Percentiles rank a stretch among this genome's conserved stretches.
phyloP scores from a whole-genome alignment of 805 yeast genomes.

The Lachancea thermotolerans region DNA sequence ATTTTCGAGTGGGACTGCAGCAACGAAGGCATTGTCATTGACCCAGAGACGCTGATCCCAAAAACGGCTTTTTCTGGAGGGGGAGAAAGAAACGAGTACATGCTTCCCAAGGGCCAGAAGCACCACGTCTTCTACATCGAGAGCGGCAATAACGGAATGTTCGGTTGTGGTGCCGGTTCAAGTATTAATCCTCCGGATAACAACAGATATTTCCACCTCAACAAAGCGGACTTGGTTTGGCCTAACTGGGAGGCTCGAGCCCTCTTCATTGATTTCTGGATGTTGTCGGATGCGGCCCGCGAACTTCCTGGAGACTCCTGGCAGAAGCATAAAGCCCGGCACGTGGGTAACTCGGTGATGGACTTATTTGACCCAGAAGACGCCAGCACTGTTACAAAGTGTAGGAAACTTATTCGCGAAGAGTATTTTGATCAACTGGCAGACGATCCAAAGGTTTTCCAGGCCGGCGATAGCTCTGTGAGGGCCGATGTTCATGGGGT shows the following conservation, averaged over 20 bases:
- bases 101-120: conserved; percentile 49
- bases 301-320: conserved; percentile 69
- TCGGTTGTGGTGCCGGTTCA: conserved; percentile 62
- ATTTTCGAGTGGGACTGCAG: conserved; percentile 79
- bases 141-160: conserved; percentile 92
- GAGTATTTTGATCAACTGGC: conserved; percentile 56
- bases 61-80: conserved; percentile 84
- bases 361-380: conserved; percentile 72
- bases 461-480: conserved; percentile 32
- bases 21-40: conserved; percentile 79
- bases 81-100: conserved; percentile 70
- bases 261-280: conserved; percentile 75
- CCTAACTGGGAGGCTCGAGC: conserved; percentile 79
- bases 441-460: conserved; percentile 60
- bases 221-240: conserved; percentile 67
- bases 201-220: conserved; percentile 61
- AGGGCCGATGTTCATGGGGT: conserved; percentile 66
- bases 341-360: conserved; percentile 76
- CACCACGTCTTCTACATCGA: conserved; percentile 73
- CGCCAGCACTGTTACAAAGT: conserved; percentile 45
- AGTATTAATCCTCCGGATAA: conserved; percentile 64
- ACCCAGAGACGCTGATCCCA: conserved; percentile 53
- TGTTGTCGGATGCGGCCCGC: conserved; percentile 84
- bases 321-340: conserved; percentile 80
- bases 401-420: conserved; percentile 59